Percentiles rank a stretch among this genome's conserved stretches.
These are phyloP conservation scores for Beauveria scarabaeidicola DNA, from an alignment of 2,329 filamentous ascomycete genomes.

Conservation along the genomic window DNA sequence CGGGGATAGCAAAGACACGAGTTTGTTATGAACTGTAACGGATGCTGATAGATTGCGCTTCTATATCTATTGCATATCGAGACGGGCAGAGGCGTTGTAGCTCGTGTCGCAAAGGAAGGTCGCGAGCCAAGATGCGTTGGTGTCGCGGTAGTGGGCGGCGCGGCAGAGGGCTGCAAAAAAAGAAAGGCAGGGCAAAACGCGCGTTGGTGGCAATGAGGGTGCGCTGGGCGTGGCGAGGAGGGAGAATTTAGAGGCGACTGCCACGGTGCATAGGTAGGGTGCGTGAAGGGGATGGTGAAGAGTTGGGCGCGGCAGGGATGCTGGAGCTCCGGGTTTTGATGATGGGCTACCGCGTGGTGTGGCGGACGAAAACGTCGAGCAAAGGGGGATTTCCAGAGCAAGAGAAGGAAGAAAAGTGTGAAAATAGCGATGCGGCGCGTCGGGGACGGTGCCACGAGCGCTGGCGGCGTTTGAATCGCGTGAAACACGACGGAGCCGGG, in stretches of 20 bases:
- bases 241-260: constrained; percentile 3
- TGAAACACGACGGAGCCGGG: constrained; percentile 43
- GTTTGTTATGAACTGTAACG: constrained; percentile 18
- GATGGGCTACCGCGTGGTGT: constrained; percentile 13
- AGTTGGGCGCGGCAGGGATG: constrained; percentile 3
- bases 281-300: constrained; percentile 8
- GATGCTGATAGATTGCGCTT: constrained; percentile 16
- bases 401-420: constrained; percentile 35
- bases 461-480: constrained; percentile 44
- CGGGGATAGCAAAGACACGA: constrained; percentile 18
- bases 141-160: constrained; percentile 2
- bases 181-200: constrained; percentile 8
- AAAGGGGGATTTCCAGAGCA: constrained; percentile 20
- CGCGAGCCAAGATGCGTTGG: constrained; percentile 3
- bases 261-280: constrained; percentile 1
- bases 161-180: constrained; percentile 12
- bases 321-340: constrained; percentile 4
- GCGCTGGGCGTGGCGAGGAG: constrained; percentile 2
- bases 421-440: constrained; percentile 32
- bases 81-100: constrained; percentile 13
- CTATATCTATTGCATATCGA: constrained; percentile 33
- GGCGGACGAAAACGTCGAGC: constrained; percentile 15
- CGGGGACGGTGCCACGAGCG: constrained; percentile 31
- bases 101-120: constrained; percentile 17
- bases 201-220: constrained; percentile 2